Evolutionary conservation across 1,284 basidiomycete genomes (phyloP), one percentile per base, ranked within the genome.

Genomic region (Schizopora paradoxa): DNA sequence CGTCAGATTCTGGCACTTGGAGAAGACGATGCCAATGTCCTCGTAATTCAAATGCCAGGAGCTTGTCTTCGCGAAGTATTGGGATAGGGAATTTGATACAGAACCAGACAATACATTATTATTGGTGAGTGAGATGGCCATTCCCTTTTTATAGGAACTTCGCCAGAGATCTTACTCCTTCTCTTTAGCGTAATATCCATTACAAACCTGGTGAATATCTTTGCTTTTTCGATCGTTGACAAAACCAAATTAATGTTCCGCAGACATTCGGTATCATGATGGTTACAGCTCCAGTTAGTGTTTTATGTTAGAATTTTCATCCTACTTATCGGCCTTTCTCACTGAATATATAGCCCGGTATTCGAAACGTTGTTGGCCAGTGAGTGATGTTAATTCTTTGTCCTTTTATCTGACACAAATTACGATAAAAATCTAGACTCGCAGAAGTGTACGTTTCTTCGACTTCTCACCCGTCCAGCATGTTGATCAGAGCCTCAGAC

Each of bases 311-410:
- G 7, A 2, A 10, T 31, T 11, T 21, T 8, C 2, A 23, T 10
- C n/a, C 29, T 10, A 13, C 25, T 34, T n/a, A 45, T n/a, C 23
- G 16, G 10, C 25, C 8, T 28, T 22, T 23, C 28, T 5, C 6
- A 19, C 8, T 14, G 18, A n/a, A 13, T 40, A n/a, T 25, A 8
- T 31, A 54, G 52, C 45, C 41, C 19, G 46, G 46, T 4, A 22
- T 51, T 11, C 45, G 47, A 32, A 49, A 54, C 18, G 51, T 54
- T 6, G 43, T 51, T 39, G 46, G 46, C 13, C 52, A 54, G 41
- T 51, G 25, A 49, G 28, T 41, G n/a, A n/a, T 48, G 36, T 38
- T 6, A 29, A 22, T 37, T 22, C 6, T 23, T 22, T 18, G n/a
- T 8, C n/a, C 13, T 18, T 29, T 13, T 40, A n/a, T n/a, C n/a